Evolutionary conservation across 2,329 filamentous ascomycete genomes (phyloP), one percentile per base, ranked within the genome.

Genomic region (Cercospora sesami): DNA sequence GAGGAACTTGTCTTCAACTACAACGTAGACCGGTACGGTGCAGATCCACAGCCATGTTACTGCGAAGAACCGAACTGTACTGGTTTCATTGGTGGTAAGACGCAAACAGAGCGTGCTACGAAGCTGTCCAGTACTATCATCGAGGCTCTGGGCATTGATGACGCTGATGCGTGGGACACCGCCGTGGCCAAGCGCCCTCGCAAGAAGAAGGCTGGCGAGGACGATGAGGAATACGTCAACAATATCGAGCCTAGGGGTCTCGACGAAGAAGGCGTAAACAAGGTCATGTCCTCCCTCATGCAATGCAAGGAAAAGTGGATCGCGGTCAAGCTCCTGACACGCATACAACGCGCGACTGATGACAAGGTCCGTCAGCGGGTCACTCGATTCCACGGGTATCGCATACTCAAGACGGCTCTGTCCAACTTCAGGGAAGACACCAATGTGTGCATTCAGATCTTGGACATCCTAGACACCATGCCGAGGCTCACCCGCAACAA

Each of bases 231-330:
- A 76, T 98, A 98, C 77, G 90, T 97, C 79, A 95, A 93, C 80
- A 94, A 92, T 79, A 86, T 96, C 69, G 88, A 94, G 78, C 89
- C 91, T 62, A 91, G 89, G 76, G 89, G 87, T 59, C 86, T 97
- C 68, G 89, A 93, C 72, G 92, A 95, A 75, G 88, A 90, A 68
- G 92, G 91, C 70, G 93, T 96, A 69, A 92, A 91, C 75, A 96
- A 96, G 81, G 93, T 97, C 79, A 97, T 97, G 93, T 94, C 94
- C 26, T 91, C 93, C 63, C 87, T 99, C 68, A 94, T 97, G 89
- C 94, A 97, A 79, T 97, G 93, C 85, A 96, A 97, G 81, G 95
- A 99, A 84, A 97, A 97, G 81, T 99, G 95, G 95, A 97, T 99
- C 79, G 93, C 92, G 2, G 93, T 97, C 81, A 98, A 98, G 81